A percentile compares a stretch with the other conserved stretches of the same genome.
phyloP scores from a whole-genome alignment of 2,329 filamentous ascomycete species.

The Alternaria arbusti region DNA sequence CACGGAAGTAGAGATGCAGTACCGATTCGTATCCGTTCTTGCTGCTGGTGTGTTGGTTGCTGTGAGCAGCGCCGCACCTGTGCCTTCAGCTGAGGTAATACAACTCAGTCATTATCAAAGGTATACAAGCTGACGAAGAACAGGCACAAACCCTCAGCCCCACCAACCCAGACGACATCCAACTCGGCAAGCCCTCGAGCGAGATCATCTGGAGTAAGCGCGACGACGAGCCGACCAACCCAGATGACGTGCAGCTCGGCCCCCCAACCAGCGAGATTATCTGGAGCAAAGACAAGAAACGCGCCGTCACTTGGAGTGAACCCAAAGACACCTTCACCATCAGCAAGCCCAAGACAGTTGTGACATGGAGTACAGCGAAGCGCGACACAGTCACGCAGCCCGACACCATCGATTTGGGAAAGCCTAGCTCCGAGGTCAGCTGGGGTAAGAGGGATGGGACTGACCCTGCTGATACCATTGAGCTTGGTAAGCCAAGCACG shows the following conservation, averaged over 20 bases:
- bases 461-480: constrained; percentile 10
- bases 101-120: background rate
- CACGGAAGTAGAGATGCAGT: constrained; percentile 26
- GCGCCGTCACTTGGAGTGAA: background rate
- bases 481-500: constrained; percentile 1
- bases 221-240: background rate
- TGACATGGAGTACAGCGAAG: constrained; percentile 7
- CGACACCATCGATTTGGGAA: background rate
- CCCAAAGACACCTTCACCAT: constrained; percentile 7
- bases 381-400: background rate
- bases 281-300: constrained; percentile 25
- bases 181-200: constrained; percentile 23
- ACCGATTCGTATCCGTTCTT: constrained; percentile 34
- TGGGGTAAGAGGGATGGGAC: constrained; percentile 12
- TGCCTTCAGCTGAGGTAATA: constrained; percentile 29
- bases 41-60: constrained; percentile 31
- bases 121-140: background rate
- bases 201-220: constrained; percentile 25
- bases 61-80: constrained; percentile 29
- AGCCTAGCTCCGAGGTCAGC: constrained; percentile 4
- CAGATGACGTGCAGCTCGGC: constrained; percentile 20
- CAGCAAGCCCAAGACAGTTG: background rate
- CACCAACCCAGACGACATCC: constrained; percentile 15
- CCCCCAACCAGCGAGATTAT: constrained; percentile 21
- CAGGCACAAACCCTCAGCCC: constrained; percentile 8